Percentiles rank a stretch among this genome's conserved stretches.
Evolutionary conservation across 306 rosid genomes (phyloP).

Genomic region (Vigna hirtella): DNA sequence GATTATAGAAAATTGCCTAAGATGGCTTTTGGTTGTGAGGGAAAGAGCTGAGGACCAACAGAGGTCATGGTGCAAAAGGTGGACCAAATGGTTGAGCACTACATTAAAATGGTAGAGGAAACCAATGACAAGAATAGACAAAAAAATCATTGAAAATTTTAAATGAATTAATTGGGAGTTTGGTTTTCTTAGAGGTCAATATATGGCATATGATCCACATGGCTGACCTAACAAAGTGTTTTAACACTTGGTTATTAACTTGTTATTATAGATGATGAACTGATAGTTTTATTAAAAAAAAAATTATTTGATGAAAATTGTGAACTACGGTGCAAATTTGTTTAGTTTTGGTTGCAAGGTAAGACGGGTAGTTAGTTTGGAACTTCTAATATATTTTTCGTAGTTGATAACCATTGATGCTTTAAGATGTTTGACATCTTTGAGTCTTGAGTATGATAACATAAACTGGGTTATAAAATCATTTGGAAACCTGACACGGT

Average conservation of each 20-base stretch:
- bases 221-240: not conserved
- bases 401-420: not conserved
- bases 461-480: slow-evolving; percentile 8
- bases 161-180: slow-evolving; percentile 22
- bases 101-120: slow-evolving; percentile 15
- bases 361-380: slow-evolving; percentile 11
- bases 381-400: not conserved
- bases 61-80: not conserved
- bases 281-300: not conserved
- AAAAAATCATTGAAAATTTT: slow-evolving; percentile 12
- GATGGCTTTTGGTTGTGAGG: slow-evolving; percentile 8
- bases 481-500: slow-evolving; percentile 7
- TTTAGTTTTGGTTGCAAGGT: not conserved
- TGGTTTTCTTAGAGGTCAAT: slow-evolving; percentile 3
- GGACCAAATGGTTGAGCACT: slow-evolving; percentile 7
- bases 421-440: not conserved
- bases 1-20: not conserved
- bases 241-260: not conserved
- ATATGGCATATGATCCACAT: not conserved
- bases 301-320: not conserved
- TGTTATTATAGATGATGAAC: not conserved
- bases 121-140: not conserved
- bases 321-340: slow-evolving; percentile 2
- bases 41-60: not conserved
- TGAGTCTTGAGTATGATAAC: slow-evolving; percentile 3